These are phyloP conservation scores for Tillandsia fasciculata DNA, from an alignment of 176 grass and related monocot genomes.

Conservation along the genomic window DNA sequence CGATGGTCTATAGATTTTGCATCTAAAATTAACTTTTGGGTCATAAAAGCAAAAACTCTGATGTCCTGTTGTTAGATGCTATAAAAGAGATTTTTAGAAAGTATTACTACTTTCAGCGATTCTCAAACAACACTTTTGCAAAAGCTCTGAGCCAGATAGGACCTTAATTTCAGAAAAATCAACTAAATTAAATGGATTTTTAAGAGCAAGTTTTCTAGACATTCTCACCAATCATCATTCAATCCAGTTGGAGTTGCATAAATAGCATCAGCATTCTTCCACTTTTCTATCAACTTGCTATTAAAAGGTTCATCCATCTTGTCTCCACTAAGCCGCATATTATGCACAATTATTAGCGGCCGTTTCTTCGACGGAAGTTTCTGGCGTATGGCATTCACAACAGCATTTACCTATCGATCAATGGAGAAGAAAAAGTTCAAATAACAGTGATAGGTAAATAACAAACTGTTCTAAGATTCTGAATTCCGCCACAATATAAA, in stretches of 20 bases:
- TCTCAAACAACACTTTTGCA: too few species aligned
- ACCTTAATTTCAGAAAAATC: neutral
- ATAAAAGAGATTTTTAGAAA: too few species aligned
- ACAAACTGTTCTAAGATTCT: neutral
- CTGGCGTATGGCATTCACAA: constrained; percentile 38
- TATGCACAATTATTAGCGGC: constrained; percentile 55
- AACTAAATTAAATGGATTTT: constrained; percentile 7
- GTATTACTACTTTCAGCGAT: too few species aligned
- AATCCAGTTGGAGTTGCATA: constrained; percentile 67
- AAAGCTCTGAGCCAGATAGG: too few species aligned
- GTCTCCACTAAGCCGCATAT: constrained; percentile 44
- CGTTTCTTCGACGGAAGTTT: constrained; percentile 35
- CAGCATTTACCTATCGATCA: constrained; percentile 42
- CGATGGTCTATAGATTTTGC: too few species aligned
- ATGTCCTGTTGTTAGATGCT: too few species aligned
- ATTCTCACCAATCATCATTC: constrained; percentile 70
- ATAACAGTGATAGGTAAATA: neutral
- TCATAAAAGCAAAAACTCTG: too few species aligned
- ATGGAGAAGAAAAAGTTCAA: neutral
- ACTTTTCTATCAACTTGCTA: constrained; percentile 39
- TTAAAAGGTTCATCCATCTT: constrained; percentile 30
- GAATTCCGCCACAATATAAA: neutral
- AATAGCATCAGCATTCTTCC: constrained; percentile 49
- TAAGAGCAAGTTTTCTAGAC: constrained; percentile 4
- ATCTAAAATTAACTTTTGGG: too few species aligned